Evolutionary conservation across 2,329 filamentous ascomycete genomes (phyloP).

Genomic region (Trichoderma sp.): DNA sequence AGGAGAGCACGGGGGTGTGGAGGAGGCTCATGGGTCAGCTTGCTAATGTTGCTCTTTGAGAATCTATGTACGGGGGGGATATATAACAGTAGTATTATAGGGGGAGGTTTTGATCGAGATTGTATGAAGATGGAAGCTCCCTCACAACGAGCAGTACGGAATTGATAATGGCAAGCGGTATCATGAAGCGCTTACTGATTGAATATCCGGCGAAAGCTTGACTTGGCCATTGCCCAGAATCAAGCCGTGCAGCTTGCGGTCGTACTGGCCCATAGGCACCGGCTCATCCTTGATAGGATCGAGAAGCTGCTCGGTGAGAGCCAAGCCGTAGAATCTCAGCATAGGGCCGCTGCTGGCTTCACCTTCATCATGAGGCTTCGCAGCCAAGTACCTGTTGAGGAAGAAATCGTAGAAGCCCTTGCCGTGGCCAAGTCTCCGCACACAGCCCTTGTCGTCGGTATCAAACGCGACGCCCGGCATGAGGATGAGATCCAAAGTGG

Average conservation of each 20-base stretch:
- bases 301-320: constrained; percentile 83
- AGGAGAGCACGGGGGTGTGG: constrained; percentile 26
- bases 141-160: too few species aligned
- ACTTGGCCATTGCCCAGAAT: constrained; percentile 70
- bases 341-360: constrained; percentile 33
- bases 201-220: constrained; percentile 32
- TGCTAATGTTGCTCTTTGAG: neutral
- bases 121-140: neutral
- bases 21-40: constrained; percentile 7
- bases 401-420: constrained; percentile 98
- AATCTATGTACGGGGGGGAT: neutral
- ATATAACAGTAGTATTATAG: neutral
- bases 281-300: constrained; percentile 55
- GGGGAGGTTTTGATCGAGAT: too few species aligned
- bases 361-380: constrained; percentile 34
- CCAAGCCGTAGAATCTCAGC: constrained; percentile 70
- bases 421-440: constrained; percentile 85
- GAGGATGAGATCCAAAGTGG: constrained; percentile 78
- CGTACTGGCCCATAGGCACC: constrained; percentile 74
- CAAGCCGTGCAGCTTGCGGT: constrained; percentile 78
- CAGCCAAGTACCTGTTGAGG: constrained; percentile 67
- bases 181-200: constrained; percentile 12
- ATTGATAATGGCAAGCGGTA: neutral
- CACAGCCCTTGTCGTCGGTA: constrained; percentile 51
- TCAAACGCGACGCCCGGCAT: constrained; percentile 96